phyloP scores from a whole-genome alignment of 768 basidiomycete genomes.

The Erythrobasidium yunnanense region DNA sequence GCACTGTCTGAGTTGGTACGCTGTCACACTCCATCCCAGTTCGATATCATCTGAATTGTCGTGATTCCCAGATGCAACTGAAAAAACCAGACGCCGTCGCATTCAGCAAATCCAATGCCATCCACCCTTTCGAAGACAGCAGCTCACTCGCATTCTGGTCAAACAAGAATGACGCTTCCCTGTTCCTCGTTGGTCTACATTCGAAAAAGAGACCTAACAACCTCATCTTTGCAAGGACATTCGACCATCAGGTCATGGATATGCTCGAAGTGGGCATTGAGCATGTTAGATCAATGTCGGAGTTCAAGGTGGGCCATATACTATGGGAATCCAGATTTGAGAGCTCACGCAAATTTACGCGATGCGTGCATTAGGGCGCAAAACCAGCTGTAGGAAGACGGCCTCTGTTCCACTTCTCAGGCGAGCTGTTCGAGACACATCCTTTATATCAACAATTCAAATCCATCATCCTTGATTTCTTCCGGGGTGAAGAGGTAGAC shows the following conservation, averaged over 20 bases:
- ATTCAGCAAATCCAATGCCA: constrained; percentile 82
- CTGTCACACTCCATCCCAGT: constrained; percentile 22
- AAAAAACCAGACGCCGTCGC: constrained; percentile 83
- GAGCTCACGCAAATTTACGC: no score
- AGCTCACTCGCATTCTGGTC: constrained; percentile 86
- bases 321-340: neutral
- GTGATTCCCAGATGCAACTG: constrained; percentile 62
- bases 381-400: constrained; percentile 83
- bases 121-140: constrained; percentile 79
- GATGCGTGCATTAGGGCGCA: constrained; percentile 53
- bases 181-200: constrained; percentile 81
- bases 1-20: constrained; percentile 84
- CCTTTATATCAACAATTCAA: constrained; percentile 85
- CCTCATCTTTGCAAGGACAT: constrained; percentile 74
- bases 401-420: constrained; percentile 90
- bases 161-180: constrained; percentile 79
- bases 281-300: constrained; percentile 61
- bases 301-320: constrained; percentile 60
- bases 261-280: constrained; percentile 92
- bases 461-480: constrained; percentile 78
- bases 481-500: constrained; percentile 71
- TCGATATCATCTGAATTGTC: neutral
- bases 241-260: constrained; percentile 72
- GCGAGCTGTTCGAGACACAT: constrained; percentile 86
- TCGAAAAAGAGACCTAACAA: constrained; percentile 89